Base-by-base conservation (phyloP, 208 protist genomes). In the Leishmania lainsoni region DNA sequence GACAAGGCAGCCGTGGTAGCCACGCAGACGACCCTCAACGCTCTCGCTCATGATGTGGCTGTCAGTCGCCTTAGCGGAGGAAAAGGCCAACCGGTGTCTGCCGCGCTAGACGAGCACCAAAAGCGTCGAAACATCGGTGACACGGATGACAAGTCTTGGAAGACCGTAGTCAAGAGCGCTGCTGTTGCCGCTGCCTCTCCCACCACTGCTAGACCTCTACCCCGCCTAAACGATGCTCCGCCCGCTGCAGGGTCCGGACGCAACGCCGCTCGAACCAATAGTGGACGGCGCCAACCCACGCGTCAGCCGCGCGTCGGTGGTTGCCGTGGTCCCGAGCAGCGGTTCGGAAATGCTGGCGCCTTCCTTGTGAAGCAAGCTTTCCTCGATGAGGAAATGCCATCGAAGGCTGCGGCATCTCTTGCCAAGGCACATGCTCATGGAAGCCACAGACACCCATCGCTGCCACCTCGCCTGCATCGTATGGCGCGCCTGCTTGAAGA, bases 401-500 rank as follows among this genome's bases (percentile, higher is more conserved):
- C 74, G 29, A 56, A 29, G n/a, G 29, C 75, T 2, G 29, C 56
- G 3, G 48, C 49, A 49, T 66, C 66, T 6, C 22, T 75, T 22
- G 16, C 65, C 20, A 66, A 42, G 14, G 14, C 9, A 32, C 65
- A 20, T 56, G 32, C 29, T n/a, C 42, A 48, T 29, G 35, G 45
- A 20, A 42, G 26, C 52, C 49, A 52, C 77, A 56, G 49, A 29
- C 39, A 51, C 45, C 2, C 48, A 20, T 52, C 63, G 35, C 54
- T 84, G n/a, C 87, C 83, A 5, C 85, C 86, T 16, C 83, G 86
- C 1, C 80, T 93, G 83, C 72, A 87, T 35, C 74, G 78, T 75
- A 85, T 93, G 61, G 39, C 42, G 42, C 45, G 68, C 3, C 76
- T 88, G 49, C 81, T 93, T n/a, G 81, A 88, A 61, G 87, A 91